phyloP scores from a whole-genome alignment of 768 basidiomycete genomes.

The Amanita molliuscula region DNA sequence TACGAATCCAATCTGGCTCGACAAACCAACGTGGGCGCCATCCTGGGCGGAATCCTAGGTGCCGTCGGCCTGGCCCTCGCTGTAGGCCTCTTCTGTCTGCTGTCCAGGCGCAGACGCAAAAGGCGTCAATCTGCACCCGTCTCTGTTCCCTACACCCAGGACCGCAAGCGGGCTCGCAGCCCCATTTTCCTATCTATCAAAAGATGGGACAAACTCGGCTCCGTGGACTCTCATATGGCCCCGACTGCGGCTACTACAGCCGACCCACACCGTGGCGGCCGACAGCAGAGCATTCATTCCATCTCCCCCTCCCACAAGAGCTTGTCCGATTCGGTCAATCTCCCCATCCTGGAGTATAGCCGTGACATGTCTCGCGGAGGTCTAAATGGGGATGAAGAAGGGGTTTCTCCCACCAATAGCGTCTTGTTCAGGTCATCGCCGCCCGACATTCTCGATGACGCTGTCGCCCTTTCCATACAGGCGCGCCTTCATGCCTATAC shows the following conservation, averaged over 20 bases:
- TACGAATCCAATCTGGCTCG: conserved; percentile 6
- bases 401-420: not conserved
- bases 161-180: not conserved
- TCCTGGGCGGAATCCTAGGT: conserved; percentile 45
- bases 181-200: not conserved
- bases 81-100: conserved; percentile 22
- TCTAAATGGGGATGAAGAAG: conserved; percentile 3
- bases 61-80: conserved; percentile 25
- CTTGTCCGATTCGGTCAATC: not conserved
- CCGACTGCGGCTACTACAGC: not conserved
- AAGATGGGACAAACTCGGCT: conserved; percentile 22
- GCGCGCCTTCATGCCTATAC: not conserved
- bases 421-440: not conserved
- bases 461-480: not conserved
- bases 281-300: not conserved
- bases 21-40: conserved; percentile 25
- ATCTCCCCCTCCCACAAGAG: not conserved
- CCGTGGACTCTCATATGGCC: conserved; percentile 20
- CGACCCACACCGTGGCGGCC: not conserved
- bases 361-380: not conserved
- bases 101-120: conserved; percentile 13
- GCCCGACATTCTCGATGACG: not conserved
- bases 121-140: not conserved
- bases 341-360: not conserved
- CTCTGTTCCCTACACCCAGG: not conserved